phyloP scores from a whole-genome alignment of 441 rosid species.

The Flueggea neowawraea region DNA sequence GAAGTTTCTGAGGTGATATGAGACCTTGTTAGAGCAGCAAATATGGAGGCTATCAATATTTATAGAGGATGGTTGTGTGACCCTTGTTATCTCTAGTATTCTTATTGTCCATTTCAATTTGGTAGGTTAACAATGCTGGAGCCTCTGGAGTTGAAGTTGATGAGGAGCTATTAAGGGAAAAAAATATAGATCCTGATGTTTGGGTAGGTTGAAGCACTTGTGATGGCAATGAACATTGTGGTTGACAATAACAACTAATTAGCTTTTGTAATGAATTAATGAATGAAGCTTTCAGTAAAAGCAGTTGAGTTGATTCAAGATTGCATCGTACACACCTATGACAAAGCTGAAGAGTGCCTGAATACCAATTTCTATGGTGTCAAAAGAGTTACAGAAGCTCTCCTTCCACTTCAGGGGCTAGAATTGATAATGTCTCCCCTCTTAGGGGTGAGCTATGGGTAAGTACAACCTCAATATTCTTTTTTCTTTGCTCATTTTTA shows the following conservation, averaged over 20 bases:
- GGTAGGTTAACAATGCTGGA: slow-evolving; percentile 54
- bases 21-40: no score
- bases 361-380: slow-evolving; percentile 48
- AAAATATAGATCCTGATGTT: slow-evolving; percentile 34
- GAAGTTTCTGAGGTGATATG: no score
- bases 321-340: slow-evolving; percentile 31
- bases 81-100: no score
- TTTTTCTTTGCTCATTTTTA: no score
- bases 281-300: slow-evolving; percentile 40
- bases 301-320: slow-evolving; percentile 25
- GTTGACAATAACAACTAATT: neutral
- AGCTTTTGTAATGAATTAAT: neutral
- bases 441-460: slow-evolving; percentile 45
- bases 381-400: slow-evolving; percentile 36
- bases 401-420: slow-evolving; percentile 47
- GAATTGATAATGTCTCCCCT: slow-evolving; percentile 51
- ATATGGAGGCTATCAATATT: no score
- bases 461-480: slow-evolving; percentile 7
- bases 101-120: neutral
- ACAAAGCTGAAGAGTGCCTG: slow-evolving; percentile 44
- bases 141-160: slow-evolving; percentile 30
- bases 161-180: slow-evolving; percentile 29
- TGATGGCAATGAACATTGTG: no score
- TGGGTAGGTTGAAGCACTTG: slow-evolving; percentile 28
- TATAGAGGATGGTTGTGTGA: no score